Base-by-base conservation (phyloP, 2,329 filamentous ascomycete species). In the Xylaria sp. region DNA sequence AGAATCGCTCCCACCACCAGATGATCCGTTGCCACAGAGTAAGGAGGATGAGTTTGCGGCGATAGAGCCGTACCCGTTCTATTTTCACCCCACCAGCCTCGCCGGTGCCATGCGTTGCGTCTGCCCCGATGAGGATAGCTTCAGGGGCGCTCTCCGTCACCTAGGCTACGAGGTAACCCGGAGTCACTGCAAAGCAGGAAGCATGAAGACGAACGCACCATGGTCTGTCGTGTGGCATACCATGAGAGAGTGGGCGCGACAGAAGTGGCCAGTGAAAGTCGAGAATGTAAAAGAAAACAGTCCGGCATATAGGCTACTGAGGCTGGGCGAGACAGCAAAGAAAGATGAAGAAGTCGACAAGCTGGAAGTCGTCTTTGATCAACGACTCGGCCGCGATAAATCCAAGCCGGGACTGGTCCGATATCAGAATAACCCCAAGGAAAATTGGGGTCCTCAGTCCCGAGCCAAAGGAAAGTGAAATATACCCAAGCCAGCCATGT, bases 221-320 rank as follows among this genome's bases (percentile, higher is more conserved):
- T 99, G 94, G 94, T 85, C 85, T 4, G 90, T 93, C 0, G 88
- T 99, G 57, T 98, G 96, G 94, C 92, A 97, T 78, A 84, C 98
- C 33, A 96, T 98, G 89, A 88, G 93, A 31, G 94, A 97, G 81
- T 99, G 94, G 94, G 89, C 92, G 15, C 88, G 91, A 28, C 94
- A 97, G 78, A 92, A 91, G 75, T 86, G 88, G 0, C 94, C 94
- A 0, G 85, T 97, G 67, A 97, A 92, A 78, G 88, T 90, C 43
- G 88, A 88, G 0, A 89, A 89, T 23, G 84, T 97, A 64, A 91
- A 89, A 75, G 85, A 89, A 49, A 87, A 86, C n/a, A 92, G 87
- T 61, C 84, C 94, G 0, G 93, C 92, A 1, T 92, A 89, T 77
- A 88, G 84, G 59, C 90, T 98, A 52, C 84, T 95, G 78, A 84